Base-by-base conservation (phyloP, 345 rosid species). In the Turnera subulata region DNA sequence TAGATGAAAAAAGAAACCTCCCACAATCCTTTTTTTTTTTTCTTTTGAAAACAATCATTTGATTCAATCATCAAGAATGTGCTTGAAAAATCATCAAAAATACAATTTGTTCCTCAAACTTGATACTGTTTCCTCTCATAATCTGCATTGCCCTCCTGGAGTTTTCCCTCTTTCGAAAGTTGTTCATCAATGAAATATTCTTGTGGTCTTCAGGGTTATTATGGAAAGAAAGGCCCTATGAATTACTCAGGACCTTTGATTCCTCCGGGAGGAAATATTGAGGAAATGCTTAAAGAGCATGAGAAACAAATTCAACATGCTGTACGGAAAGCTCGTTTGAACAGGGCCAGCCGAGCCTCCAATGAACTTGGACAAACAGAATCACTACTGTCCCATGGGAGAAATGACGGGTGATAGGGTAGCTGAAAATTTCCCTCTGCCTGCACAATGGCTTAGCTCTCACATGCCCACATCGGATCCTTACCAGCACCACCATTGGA, bases 271-370 rank as follows among this genome's bases (percentile, higher is more conserved):
- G 88, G 89, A 49, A 78, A 86, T 82, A 67, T 89, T 0, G 97
- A 89, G 37, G 94, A 86, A 62, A 87, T 89, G 94, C 84, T 93
- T 46, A 93, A 83, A 73, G 88, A 87, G 71, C 91, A 89, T 11
- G 96, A 93, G 74, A 81, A 78, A 53, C 81, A 73, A 68, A 89
- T 93, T 62, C 97, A 78, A 68, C 62, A 78, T 44, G 97, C 91
- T 6, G 86, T 82, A 16, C 84, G 94, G 11, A 93, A 76, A 83
- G 91, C 95, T 59, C 84, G 85, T 6, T 32, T 22, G 8, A 29
- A 29, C 35, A 29, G 69, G 64, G 50, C 58, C 5, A 68, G 52
- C 55, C 55, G 64, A 58, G 63, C 68, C 24, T 13, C 43, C 6
- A 58, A 56, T 23, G 65, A 59, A 38, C 51, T 47, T 13, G 67